These are phyloP conservation scores for Boletus hoseneyae DNA, from an alignment of 1,284 basidiomycete species.

Conservation along the genomic window DNA sequence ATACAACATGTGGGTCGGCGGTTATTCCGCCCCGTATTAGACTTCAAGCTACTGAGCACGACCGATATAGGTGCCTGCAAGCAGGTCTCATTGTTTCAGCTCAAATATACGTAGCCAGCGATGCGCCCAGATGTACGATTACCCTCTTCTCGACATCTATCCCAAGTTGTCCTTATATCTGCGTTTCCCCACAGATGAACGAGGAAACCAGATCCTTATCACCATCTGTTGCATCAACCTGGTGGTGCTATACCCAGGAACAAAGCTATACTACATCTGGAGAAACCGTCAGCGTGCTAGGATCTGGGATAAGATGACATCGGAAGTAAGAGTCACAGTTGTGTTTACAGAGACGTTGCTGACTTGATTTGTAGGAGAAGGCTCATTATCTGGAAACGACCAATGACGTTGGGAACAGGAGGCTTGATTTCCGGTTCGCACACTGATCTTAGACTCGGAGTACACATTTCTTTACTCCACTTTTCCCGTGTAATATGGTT, in stretches of 20 bases:
- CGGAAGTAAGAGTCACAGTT: slow-evolving; percentile 32
- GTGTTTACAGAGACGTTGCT: neutral
- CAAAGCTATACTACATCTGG: slow-evolving; percentile 51
- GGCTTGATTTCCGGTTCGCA: slow-evolving; percentile 38
- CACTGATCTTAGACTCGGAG: slow-evolving; percentile 26
- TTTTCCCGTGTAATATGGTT: too few relatives aligned
- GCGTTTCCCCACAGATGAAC: slow-evolving; percentile 39
- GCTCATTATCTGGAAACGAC: slow-evolving; percentile 44
- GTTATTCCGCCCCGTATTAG: neutral
- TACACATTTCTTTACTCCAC: too few relatives aligned
- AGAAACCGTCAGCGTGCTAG: slow-evolving; percentile 45
- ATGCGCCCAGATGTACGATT: slow-evolving; percentile 46
- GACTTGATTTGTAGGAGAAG: slow-evolving; percentile 32
- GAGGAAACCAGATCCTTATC: slow-evolving; percentile 49
- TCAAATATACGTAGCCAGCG: slow-evolving; percentile 46
- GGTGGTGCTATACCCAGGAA: slow-evolving; percentile 45
- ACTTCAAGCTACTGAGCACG: too few relatives aligned
- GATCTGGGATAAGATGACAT: slow-evolving; percentile 50
- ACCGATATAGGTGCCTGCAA: slow-evolving; percentile 40
- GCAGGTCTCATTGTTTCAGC: slow-evolving; percentile 42
- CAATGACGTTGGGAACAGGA: slow-evolving; percentile 35
- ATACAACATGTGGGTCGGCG: slow-evolving; percentile 45
- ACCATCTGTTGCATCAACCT: slow-evolving; percentile 45
- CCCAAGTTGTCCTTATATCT: neutral
- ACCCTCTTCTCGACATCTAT: neutral